Conservation (phyloP, 352 stramenopile genomes). For the Globisporangium echinulatum region DNA sequence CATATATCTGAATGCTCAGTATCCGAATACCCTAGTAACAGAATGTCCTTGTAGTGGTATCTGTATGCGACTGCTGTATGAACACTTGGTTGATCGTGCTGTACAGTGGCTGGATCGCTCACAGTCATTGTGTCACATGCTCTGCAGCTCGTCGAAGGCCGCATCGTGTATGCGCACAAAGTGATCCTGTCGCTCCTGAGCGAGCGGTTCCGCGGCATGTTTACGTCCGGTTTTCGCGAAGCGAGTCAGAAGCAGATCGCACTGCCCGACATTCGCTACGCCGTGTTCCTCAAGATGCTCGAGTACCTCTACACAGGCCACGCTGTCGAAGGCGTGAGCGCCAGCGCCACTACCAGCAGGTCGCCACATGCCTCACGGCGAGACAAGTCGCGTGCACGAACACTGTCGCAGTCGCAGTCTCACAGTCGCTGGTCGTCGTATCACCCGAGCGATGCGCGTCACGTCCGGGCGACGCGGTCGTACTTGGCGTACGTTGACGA, state of each 20-base stretch:
- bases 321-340: slow-evolving; percentile 12
- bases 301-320: slow-evolving; percentile 93
- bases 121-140: not conserved
- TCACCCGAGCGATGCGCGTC: slow-evolving; percentile 9
- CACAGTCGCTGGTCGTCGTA: slow-evolving; percentile 20
- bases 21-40: too few relatives aligned
- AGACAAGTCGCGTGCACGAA: too few relatives aligned
- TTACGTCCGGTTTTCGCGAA: slow-evolving; percentile 91
- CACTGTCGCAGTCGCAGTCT: not conserved
- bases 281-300: slow-evolving; percentile 89
- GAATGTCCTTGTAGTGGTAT: too few relatives aligned
- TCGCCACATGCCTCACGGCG: not conserved
- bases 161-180: slow-evolving; percentile 91
- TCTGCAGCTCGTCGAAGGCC: slow-evolving; percentile 85
- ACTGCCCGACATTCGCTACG: slow-evolving; percentile 86
- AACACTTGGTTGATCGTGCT: not conserved
- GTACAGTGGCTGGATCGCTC: not conserved
- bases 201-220: slow-evolving; percentile 94
- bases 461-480: slow-evolving; percentile 7
- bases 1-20: too few relatives aligned
- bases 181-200: slow-evolving; percentile 91
- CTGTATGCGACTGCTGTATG: too few relatives aligned
- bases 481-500: slow-evolving; percentile 14
- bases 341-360: not conserved
- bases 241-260: slow-evolving; percentile 75